Percentiles rank a stretch among this genome's conserved stretches.
Evolutionary conservation across 306 rosid genomes (phyloP).

Genomic region (Quillaja saponaria): DNA sequence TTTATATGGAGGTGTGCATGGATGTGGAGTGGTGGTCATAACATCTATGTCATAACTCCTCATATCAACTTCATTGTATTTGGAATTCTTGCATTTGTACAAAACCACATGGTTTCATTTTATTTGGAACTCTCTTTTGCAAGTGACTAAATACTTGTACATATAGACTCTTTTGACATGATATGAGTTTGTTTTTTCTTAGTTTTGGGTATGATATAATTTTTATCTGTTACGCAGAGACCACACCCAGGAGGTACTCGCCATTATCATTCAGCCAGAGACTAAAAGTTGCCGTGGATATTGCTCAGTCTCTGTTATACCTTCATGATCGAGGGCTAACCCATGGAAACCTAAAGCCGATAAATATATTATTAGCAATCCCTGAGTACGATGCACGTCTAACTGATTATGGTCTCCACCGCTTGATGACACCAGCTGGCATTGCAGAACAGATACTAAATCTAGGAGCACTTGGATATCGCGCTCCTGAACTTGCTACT

Average conservation of each 20-base stretch:
- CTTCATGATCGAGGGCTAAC: slow-evolving; percentile 94
- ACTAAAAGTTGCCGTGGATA: slow-evolving; percentile 78
- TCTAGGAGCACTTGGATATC: slow-evolving; percentile 94
- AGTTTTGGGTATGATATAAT: slow-evolving; percentile 29
- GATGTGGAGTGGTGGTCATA: too few relatives aligned
- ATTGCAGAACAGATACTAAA: slow-evolving; percentile 87
- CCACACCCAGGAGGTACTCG: slow-evolving; percentile 86
- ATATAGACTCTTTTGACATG: slow-evolving; percentile 18
- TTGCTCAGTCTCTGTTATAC: slow-evolving; percentile 70
- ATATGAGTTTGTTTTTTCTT: slow-evolving; percentile 28
- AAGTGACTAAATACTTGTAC: slow-evolving; percentile 10
- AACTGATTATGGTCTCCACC: slow-evolving; percentile 83
- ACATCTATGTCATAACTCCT: too few relatives aligned
- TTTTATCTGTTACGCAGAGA: slow-evolving; percentile 57
- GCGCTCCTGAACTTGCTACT: slow-evolving; percentile 83
- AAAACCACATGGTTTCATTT: slow-evolving; percentile 17
- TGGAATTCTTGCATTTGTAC: slow-evolving; percentile 20
- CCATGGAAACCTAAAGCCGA: slow-evolving; percentile 93
- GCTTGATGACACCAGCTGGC: slow-evolving; percentile 88
- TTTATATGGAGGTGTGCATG: too few relatives aligned
- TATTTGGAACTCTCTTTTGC: slow-evolving; percentile 30
- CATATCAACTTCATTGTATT: neutral
- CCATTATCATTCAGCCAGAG: slow-evolving; percentile 80
- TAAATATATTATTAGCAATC: slow-evolving; percentile 66
- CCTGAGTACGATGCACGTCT: slow-evolving; percentile 65